These are phyloP conservation scores for Ailanthus altissimus DNA, from an alignment of 345 rosid species.

Conservation along the genomic window DNA sequence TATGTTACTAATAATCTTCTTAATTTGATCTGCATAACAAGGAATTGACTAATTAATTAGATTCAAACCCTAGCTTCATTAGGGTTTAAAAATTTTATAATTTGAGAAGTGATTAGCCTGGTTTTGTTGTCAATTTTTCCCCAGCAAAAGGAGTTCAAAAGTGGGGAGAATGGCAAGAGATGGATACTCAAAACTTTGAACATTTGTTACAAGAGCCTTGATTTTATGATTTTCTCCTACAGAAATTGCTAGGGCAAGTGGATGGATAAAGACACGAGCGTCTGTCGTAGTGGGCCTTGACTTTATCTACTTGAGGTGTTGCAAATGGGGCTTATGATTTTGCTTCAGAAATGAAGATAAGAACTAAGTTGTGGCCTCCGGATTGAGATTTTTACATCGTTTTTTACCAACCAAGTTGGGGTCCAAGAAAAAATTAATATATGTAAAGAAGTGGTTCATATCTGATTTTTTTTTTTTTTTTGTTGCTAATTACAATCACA, in stretches of 20 bases:
- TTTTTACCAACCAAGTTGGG: not conserved
- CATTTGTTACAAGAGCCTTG: not conserved
- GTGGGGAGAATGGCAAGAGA: not conserved
- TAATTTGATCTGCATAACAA: not conserved
- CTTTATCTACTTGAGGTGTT: slow-evolving; percentile 27
- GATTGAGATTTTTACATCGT: not conserved
- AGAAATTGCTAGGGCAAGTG: not conserved
- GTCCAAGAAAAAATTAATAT: not conserved
- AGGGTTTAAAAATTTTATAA: not conserved
- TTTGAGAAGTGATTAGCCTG: too few relatives aligned
- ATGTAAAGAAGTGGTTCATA: not conserved
- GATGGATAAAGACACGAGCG: slow-evolving; percentile 20
- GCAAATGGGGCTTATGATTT: slow-evolving; percentile 34
- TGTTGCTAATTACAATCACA: not conserved
- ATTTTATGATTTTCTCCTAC: not conserved
- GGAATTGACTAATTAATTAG: not conserved
- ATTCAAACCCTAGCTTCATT: not conserved
- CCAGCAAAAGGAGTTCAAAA: not conserved
- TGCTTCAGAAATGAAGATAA: slow-evolving; percentile 26
- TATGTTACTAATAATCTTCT: not conserved
- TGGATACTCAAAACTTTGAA: not conserved
- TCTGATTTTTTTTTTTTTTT: not conserved
- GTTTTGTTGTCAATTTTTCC: not conserved
- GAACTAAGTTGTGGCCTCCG: slow-evolving; percentile 24
- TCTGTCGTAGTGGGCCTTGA: slow-evolving; percentile 36